These are phyloP conservation scores for Setaria italica DNA, from an alignment of 202 grass and related monocot genomes.

Conservation along the genomic window DNA sequence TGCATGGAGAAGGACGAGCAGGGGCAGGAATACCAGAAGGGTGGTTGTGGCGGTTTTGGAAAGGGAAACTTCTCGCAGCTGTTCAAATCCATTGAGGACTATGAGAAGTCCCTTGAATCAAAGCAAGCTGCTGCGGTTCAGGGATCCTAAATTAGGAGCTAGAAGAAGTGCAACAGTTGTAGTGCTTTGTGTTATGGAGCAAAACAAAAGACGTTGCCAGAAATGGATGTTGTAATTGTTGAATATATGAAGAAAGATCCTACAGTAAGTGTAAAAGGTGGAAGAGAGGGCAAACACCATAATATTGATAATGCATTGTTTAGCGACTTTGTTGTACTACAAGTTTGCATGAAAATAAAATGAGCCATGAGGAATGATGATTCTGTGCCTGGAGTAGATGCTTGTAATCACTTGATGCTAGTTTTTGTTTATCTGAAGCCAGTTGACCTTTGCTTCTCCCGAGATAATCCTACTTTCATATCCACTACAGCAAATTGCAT, in stretches of 20 bases:
- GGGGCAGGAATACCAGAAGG: constrained; percentile 86
- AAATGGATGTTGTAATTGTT: neutral
- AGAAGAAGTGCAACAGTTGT: neutral
- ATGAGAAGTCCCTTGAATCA: constrained; percentile 90
- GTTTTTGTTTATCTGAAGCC: constrained; percentile 1
- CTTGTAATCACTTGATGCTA: constrained; percentile 16
- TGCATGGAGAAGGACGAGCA: constrained; percentile 86
- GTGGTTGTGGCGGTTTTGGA: constrained; percentile 87
- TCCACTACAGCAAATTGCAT: neutral
- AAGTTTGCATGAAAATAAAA: constrained; percentile 40
- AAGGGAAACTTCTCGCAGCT: constrained; percentile 97
- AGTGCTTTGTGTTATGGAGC: constrained; percentile 41
- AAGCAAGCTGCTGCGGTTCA: constrained; percentile 58
- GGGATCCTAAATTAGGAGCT: constrained; percentile 44
- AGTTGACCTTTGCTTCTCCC: neutral
- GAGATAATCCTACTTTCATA: neutral
- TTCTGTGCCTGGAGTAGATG: neutral
- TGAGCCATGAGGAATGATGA: constrained; percentile 10
- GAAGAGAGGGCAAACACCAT: neutral
- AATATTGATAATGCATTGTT: constrained; percentile 28
- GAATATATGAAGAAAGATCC: constrained; percentile 22
- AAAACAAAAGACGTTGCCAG: neutral
- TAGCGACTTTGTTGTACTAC: constrained; percentile 22
- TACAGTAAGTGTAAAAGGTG: constrained; percentile 39
- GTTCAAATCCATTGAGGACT: constrained; percentile 96